phyloP scores from a whole-genome alignment of 305 asterid species.

The Petunia hybrid region DNA sequence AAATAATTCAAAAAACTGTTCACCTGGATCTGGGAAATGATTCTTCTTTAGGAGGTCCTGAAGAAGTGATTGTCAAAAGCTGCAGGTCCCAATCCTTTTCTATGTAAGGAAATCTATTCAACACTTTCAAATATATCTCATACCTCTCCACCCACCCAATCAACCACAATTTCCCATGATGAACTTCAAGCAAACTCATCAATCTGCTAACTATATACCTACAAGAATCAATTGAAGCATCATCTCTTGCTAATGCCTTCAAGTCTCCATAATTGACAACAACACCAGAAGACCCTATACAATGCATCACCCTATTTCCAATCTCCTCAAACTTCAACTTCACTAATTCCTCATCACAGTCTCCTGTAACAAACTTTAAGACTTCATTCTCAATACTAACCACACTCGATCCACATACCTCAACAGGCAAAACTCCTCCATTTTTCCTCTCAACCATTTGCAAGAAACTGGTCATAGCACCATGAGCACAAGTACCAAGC shows the following conservation, averaged over 20 bases:
- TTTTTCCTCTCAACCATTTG: constrained; percentile 50
- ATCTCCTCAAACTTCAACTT: constrained; percentile 62
- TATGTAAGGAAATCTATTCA: constrained; percentile 68
- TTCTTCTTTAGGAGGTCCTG: constrained; percentile 58
- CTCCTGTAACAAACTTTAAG: constrained; percentile 57
- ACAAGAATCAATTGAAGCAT: constrained; percentile 48
- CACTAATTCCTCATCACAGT: constrained; percentile 59
- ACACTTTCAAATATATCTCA: constrained; percentile 68
- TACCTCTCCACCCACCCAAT: constrained; percentile 64
- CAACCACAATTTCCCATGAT: constrained; percentile 65
- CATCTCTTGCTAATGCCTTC: constrained; percentile 47
- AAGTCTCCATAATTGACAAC: constrained; percentile 73
- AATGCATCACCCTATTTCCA: constrained; percentile 43
- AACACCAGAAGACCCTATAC: constrained; percentile 47
- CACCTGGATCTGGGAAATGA: constrained; percentile 87
- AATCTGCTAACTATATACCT: constrained; percentile 55
- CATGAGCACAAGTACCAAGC: constrained; percentile 68
- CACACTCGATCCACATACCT: constrained; percentile 56
- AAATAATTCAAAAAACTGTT: constrained; percentile 28
- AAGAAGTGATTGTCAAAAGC: constrained; percentile 69
- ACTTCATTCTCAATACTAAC: constrained; percentile 64
- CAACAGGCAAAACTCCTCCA: constrained; percentile 48
- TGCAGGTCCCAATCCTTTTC: constrained; percentile 83
- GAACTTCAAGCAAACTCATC: constrained; percentile 49
- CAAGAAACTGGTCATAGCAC: constrained; percentile 61